A percentile compares a stretch with the other conserved stretches of the same genome.
Evolutionary conservation across 2,329 filamentous ascomycete species (phyloP).

Genomic region (Sordariomycetes sp.): DNA sequence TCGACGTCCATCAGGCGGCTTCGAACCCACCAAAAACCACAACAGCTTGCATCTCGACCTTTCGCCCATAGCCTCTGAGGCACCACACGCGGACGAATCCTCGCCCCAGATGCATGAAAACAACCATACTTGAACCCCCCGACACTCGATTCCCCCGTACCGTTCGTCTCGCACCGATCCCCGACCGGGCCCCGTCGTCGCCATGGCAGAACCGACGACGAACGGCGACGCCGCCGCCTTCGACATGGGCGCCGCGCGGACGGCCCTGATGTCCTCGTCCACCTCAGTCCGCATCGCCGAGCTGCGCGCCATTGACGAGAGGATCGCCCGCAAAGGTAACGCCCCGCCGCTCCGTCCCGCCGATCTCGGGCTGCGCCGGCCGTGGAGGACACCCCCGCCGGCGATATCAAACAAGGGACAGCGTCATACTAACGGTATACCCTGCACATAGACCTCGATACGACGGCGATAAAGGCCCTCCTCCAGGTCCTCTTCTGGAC

Average conservation of each 20-base stretch:
- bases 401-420: neutral
- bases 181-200: neutral
- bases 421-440: neutral
- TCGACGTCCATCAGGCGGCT: neutral
- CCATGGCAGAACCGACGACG: slow-evolving; percentile 9
- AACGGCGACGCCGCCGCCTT: slow-evolving; percentile 25
- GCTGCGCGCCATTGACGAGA: slow-evolving; percentile 46
- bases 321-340: slow-evolving; percentile 43
- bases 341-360: slow-evolving; percentile 5
- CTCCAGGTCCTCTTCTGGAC: slow-evolving; percentile 75
- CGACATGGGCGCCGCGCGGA: slow-evolving; percentile 37
- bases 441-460: slow-evolving; percentile 30
- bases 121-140: neutral
- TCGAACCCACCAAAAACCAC: neutral
- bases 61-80: neutral
- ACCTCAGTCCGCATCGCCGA: slow-evolving; percentile 43
- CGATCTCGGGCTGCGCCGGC: neutral
- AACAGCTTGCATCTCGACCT: neutral
- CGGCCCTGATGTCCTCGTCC: slow-evolving; percentile 50
- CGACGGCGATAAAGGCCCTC: slow-evolving; percentile 39
- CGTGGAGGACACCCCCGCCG: neutral
- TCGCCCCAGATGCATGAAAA: neutral
- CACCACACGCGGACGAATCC: neutral
- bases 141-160: neutral
- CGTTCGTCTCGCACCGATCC: neutral